phyloP scores from a whole-genome alignment of 768 basidiomycete species.

The Lentinula raphanica region DNA sequence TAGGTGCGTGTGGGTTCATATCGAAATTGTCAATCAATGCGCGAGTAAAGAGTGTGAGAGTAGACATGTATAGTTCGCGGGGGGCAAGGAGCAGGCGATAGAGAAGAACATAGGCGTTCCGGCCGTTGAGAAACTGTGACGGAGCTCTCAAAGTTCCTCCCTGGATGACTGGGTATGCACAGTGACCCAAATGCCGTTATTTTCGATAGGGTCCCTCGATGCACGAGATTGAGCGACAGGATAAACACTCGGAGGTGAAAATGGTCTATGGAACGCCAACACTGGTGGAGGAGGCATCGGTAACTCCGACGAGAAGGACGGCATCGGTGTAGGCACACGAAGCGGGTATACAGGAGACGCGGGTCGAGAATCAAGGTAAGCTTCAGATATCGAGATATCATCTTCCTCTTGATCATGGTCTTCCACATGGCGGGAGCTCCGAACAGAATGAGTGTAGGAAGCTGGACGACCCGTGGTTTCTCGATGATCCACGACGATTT shows the following conservation, averaged over 20 bases:
- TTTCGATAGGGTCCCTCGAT: neutral
- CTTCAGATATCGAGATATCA: slow-evolving; percentile 1
- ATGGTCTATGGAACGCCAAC: neutral
- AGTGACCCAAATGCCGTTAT: neutral
- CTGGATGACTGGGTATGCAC: neutral
- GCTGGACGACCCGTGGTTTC: neutral
- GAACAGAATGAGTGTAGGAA: neutral
- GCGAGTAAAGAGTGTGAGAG: too few species aligned
- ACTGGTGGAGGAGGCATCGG: neutral
- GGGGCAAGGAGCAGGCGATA: too few species aligned
- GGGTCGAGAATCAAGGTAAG: neutral
- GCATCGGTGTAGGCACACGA: neutral
- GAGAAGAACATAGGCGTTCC: too few species aligned
- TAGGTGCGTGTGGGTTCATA: too few species aligned
- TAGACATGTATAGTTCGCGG: too few species aligned
- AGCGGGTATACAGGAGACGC: neutral
- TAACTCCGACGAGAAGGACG: neutral
- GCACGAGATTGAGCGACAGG: neutral
- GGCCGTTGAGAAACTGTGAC: too few species aligned
- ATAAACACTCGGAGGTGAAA: neutral
- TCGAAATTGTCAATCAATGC: too few species aligned
- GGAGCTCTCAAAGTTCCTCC: neutral
- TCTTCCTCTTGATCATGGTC: neutral
- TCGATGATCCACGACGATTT: neutral
- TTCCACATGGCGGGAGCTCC: neutral